Evolutionary conservation across 176 grass and related monocot genomes (phyloP).

Genomic region (Typha latifolia): DNA sequence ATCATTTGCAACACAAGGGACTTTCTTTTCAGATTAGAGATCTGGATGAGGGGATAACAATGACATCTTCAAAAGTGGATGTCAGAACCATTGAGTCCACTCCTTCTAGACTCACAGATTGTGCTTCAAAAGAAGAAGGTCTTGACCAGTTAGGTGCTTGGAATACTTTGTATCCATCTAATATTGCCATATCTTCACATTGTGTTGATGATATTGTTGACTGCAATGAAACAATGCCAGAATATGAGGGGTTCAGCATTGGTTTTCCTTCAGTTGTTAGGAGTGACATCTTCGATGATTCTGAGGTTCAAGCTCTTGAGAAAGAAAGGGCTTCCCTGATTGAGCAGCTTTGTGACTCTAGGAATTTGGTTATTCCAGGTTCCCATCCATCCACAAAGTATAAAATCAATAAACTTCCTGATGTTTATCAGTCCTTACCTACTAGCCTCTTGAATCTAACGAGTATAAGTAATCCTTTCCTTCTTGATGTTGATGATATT

Average conservation of each 20-base stretch:
- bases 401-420: slow-evolving; percentile 21
- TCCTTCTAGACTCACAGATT: background rate
- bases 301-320: slow-evolving; percentile 1
- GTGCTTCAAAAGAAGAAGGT: background rate
- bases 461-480: slow-evolving; percentile 33
- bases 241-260: slow-evolving; percentile 38
- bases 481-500: slow-evolving; percentile 24
- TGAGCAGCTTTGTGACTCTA: slow-evolving; percentile 15
- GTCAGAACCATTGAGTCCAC: background rate
- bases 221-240: slow-evolving; percentile 24
- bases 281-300: slow-evolving; percentile 12
- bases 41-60: background rate
- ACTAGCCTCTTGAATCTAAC: slow-evolving; percentile 28
- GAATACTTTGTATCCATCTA: slow-evolving; percentile 11
- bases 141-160: too few species aligned
- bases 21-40: slow-evolving; percentile 17
- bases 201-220: slow-evolving; percentile 9
- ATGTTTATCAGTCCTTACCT: slow-evolving; percentile 32
- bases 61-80: background rate
- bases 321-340: slow-evolving; percentile 14
- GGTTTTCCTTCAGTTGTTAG: slow-evolving; percentile 16
- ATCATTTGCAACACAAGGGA: slow-evolving; percentile 7
- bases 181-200: background rate
- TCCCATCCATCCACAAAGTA: slow-evolving; percentile 25
- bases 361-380: slow-evolving; percentile 21